Evolutionary conservation across 192 early-diverging fungal species (phyloP), one percentile per base, ranked within the genome.

Genomic region (Linnemannia elongata): DNA sequence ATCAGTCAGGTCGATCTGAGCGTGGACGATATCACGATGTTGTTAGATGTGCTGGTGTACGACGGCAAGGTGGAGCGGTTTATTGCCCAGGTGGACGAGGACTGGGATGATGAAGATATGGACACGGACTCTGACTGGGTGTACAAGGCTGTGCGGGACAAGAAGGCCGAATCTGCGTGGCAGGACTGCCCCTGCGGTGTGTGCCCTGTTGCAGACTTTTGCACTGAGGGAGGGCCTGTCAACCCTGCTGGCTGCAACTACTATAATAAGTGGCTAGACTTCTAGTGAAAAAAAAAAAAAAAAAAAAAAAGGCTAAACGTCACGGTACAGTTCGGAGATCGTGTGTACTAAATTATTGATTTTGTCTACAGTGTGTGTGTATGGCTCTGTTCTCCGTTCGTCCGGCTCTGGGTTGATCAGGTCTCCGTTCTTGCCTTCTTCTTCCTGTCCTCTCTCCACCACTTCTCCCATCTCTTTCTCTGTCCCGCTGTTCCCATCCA

Each of bases 141-240:
- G 12, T 88, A 93, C 45, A 90, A 89, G 75, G 83, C 90, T 3
- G 82, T 84, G 9, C 73, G 76, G 27, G 90, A 88, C 27, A 82
- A 88, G 44, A 76, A 70, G 52, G 88, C 79, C 22, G 88, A 90
- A 38, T 93, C 93, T 30, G 93, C 94, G 17, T 89, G 93, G 81
- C 93, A 95, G 38, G 96, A 97, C 63, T 91, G 94, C 13, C 97
- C 98, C 5, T 99, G 98, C 80, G 98, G 98, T 8, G 91, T 89
- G 39, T 99, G 98, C 78, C 96, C 97, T 20, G 96, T 98, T 3
- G 93, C 92, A 57, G 86, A 92, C 47, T 94, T 95, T 71, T 99
- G 97, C 88, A 89, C 88, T 42, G 93, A 90, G 45, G 91, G 90
- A 13, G 96, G 97, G 1, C 91, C 93, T 6, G 90, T 99, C 69